These are phyloP conservation scores for Aspergillus sp. DNA, from an alignment of 2,329 filamentous ascomycete genomes.

Conservation along the genomic window DNA sequence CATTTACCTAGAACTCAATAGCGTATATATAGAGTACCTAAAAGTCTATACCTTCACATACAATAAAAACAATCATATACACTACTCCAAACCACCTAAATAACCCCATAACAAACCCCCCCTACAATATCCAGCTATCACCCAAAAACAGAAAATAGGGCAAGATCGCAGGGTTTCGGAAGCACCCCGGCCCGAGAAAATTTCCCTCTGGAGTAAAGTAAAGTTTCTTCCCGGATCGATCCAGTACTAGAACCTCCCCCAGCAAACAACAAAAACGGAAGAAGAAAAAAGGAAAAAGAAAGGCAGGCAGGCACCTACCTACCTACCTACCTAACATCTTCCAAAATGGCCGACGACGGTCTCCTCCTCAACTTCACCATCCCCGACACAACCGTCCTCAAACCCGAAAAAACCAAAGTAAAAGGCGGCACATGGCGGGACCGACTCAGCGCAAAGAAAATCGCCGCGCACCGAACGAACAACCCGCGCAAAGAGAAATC, in stretches of 20 bases:
- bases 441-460: conserved; percentile 76
- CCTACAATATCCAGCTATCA: background rate
- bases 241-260: background rate
- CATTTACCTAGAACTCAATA: background rate
- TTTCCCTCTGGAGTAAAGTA: conserved; percentile 28
- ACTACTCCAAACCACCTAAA: too few relatives aligned
- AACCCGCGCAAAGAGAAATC: conserved; percentile 22
- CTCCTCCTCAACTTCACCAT: conserved; percentile 92
- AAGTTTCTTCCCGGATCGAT: conserved; percentile 5
- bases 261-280: background rate
- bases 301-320: conserved; percentile 9
- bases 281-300: background rate
- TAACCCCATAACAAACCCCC: background rate
- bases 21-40: background rate
- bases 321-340: background rate
- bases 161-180: conserved; percentile 32
- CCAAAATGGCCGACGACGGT: conserved; percentile 84
- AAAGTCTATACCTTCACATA: background rate
- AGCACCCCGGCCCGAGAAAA: conserved; percentile 34
- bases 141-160: conserved; percentile 34
- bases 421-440: conserved; percentile 95
- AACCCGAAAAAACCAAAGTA: conserved; percentile 62
- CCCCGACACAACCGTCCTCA: conserved; percentile 64
- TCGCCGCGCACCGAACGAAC: conserved; percentile 57
- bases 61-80: background rate